These are phyloP conservation scores for Oryza meridionalis DNA, from an alignment of 176 grass and related monocot genomes.

Conservation along the genomic window DNA sequence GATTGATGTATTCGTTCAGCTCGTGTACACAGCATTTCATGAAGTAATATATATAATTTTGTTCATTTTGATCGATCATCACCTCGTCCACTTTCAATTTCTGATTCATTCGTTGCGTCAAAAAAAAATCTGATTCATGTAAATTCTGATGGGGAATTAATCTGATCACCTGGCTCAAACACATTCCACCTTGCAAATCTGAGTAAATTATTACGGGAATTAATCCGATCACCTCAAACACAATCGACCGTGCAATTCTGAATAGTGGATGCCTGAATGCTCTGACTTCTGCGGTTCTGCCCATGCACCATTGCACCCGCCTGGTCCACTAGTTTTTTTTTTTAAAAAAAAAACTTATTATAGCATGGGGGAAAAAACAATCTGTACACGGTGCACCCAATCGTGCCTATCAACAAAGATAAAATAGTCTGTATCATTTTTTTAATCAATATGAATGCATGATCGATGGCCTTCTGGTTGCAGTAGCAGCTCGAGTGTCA, in stretches of 20 bases:
- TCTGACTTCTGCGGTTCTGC: neutral
- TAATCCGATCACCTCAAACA: neutral
- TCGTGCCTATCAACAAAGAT: neutral
- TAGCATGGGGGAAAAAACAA: neutral
- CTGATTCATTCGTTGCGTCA: no score
- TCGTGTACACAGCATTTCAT: conserved; percentile 23
- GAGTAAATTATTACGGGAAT: neutral
- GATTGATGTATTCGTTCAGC: neutral
- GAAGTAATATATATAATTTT: conserved; percentile 24
- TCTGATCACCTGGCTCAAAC: neutral
- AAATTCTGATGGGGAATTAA: neutral
- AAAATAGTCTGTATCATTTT: no score
- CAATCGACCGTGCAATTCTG: neutral
- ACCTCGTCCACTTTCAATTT: neutral
- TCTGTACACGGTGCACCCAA: neutral
- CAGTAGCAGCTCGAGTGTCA: no score
- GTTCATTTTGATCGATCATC: neutral
- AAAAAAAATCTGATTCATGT: no score
- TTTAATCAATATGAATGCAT: no score
- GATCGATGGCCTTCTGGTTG: no score
- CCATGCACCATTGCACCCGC: neutral
- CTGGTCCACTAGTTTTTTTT: neutral
- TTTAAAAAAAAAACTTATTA: neutral
- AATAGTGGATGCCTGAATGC: neutral
- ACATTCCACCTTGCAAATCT: no score